Evolutionary conservation across 2,329 filamentous ascomycete genomes (phyloP).

Genomic region (Venturia nashicola): DNA sequence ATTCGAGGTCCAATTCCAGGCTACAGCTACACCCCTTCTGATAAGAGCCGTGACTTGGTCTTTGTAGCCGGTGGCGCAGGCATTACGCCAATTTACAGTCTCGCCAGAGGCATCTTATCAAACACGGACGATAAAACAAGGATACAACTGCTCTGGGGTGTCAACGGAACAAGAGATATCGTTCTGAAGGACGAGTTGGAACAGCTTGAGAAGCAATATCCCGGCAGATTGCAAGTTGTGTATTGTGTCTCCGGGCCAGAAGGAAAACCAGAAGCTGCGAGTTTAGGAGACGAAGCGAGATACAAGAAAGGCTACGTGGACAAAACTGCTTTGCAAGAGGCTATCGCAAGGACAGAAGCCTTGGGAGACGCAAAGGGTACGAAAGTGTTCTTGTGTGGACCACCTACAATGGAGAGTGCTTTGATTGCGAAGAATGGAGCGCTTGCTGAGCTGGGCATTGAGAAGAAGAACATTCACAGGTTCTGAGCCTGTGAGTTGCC

Average conservation of each 20-base stretch:
- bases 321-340: constrained; percentile 41
- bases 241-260: constrained; percentile 45
- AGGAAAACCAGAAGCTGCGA: not conserved
- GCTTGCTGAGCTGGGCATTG: constrained; percentile 45
- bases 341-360: constrained; percentile 27
- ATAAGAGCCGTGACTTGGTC: not conserved
- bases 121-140: constrained; percentile 50
- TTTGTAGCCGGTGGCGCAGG: constrained; percentile 61
- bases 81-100: constrained; percentile 59
- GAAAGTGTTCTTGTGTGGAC: constrained; percentile 59
- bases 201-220: constrained; percentile 35
- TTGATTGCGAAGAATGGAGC: constrained; percentile 42
- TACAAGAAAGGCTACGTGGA: constrained; percentile 46
- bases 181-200: constrained; percentile 45
- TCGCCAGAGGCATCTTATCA: constrained; percentile 48
- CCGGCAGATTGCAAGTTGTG: constrained; percentile 43
- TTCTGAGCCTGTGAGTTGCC: constrained; percentile 31
- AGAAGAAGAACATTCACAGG: constrained; percentile 44
- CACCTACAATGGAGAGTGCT: constrained; percentile 51
- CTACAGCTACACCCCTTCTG: constrained; percentile 35
- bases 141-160: constrained; percentile 54
- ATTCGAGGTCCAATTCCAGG: constrained; percentile 44
- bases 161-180: constrained; percentile 52
- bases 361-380: constrained; percentile 21
- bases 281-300: constrained; percentile 22